phyloP scores from a whole-genome alignment of 2,329 filamentous ascomycete genomes.

The Arthrobotrys sinensis region DNA sequence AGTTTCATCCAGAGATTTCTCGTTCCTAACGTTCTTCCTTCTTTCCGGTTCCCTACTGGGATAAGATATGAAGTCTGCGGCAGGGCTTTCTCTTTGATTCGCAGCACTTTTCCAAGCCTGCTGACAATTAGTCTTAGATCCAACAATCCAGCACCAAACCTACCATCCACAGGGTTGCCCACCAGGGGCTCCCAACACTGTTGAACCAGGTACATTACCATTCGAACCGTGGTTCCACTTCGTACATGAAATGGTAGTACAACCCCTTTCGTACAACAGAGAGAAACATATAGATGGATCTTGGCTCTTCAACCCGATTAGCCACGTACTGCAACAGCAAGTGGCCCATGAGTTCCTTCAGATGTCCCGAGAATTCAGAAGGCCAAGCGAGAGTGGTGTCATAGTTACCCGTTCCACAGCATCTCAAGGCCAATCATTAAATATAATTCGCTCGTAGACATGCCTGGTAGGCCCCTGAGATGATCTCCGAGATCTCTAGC shows the following conservation, averaged over 20 bases:
- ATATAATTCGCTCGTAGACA: neutral
- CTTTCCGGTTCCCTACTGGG: too few relatives aligned
- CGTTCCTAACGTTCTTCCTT: slow-evolving; percentile 7
- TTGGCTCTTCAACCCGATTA: neutral
- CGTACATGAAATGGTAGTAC: neutral
- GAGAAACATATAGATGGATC: neutral
- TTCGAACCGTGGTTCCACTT: too few relatives aligned
- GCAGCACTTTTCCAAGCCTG: too few relatives aligned
- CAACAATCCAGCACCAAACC: slow-evolving; percentile 28
- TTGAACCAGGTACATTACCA: too few relatives aligned
- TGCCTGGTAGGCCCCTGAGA: neutral
- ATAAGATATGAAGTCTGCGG: too few relatives aligned
- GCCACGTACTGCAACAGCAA: slow-evolving; percentile 2
- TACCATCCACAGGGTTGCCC: too few relatives aligned
- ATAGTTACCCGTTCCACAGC: neutral
- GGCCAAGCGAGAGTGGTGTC: neutral
- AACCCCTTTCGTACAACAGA: slow-evolving; percentile 4
- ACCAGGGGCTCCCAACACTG: too few relatives aligned
- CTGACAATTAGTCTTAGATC: neutral
- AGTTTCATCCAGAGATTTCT: slow-evolving; percentile 11
- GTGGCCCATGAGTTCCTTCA: slow-evolving; percentile 12
- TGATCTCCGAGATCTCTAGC: slow-evolving; percentile 7
- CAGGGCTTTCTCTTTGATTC: too few relatives aligned
- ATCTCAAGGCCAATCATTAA: neutral
- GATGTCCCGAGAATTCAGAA: neutral